Evolutionary conservation across 2,329 filamentous ascomycete genomes (phyloP).

Genomic region (Helotiales sp.): DNA sequence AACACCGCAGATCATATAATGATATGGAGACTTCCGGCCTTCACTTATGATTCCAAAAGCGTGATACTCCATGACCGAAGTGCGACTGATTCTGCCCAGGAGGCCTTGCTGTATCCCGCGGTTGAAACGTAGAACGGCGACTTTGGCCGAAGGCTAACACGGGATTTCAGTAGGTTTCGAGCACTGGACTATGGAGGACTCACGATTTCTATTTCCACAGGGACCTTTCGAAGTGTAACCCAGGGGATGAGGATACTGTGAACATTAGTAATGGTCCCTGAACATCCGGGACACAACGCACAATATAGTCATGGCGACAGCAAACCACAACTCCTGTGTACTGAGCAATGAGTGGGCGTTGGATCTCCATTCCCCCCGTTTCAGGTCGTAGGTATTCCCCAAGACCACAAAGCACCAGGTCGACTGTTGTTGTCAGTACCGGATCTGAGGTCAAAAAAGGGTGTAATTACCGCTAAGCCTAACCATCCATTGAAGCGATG

Average conservation of each 20-base stretch:
- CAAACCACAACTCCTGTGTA: conserved; percentile 43
- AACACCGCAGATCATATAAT: conserved; percentile 46
- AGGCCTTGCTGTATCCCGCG: conserved; percentile 45
- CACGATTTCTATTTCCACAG: conserved; percentile 42
- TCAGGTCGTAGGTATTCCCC: conserved; percentile 42
- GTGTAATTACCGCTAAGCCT: conserved; percentile 37
- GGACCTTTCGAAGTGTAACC: conserved; percentile 41
- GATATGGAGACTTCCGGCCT: conserved; percentile 36
- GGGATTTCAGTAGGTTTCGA: conserved; percentile 20
- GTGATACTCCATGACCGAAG: conserved; percentile 45
- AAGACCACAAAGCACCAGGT: conserved; percentile 42
- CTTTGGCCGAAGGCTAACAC: conserved; percentile 41
- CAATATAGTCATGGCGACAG: conserved; percentile 43
- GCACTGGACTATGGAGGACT: conserved; percentile 14
- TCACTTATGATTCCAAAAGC: conserved; percentile 45
- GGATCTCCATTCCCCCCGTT: conserved; percentile 35
- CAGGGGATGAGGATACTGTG: conserved; percentile 41
- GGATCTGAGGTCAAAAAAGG: conserved; percentile 39
- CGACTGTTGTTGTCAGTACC: conserved; percentile 31
- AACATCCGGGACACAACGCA: conserved; percentile 22
- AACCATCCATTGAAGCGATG: conserved; percentile 45
- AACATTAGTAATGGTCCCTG: conserved; percentile 19
- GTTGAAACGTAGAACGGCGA: conserved; percentile 41
- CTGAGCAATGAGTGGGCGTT: conserved; percentile 38
- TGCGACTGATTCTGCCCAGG: conserved; percentile 42